phyloP scores from a whole-genome alignment of 768 basidiomycete species.

The Phaeotremella skinneri region DNA sequence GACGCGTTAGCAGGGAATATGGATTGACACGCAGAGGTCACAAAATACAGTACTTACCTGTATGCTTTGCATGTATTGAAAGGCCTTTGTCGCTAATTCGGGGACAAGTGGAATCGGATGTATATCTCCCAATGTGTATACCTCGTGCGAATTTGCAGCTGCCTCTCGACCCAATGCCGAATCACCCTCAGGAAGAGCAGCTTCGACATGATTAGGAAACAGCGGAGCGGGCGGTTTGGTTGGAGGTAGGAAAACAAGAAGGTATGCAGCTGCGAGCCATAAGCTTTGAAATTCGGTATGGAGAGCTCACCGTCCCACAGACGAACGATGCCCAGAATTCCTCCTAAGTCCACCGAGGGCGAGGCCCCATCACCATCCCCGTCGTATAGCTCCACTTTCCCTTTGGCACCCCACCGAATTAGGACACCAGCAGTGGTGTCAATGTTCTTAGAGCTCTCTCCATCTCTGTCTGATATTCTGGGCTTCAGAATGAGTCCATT shows the following conservation, averaged over 20 bases:
- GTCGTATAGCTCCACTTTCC: slow-evolving; percentile 20
- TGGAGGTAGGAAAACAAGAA: slow-evolving; percentile 40
- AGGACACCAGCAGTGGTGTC: slow-evolving; percentile 17
- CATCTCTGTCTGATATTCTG: slow-evolving; percentile 1
- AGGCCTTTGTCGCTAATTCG: slow-evolving; percentile 21
- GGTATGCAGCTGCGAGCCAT: slow-evolving; percentile 33
- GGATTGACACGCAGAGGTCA: neutral
- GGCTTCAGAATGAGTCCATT: slow-evolving; percentile 37
- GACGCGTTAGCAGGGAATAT: neutral
- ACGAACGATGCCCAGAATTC: slow-evolving; percentile 41
- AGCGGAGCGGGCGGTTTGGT: slow-evolving; percentile 15
- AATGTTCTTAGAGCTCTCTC: neutral
- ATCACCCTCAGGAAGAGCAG: slow-evolving; percentile 1
- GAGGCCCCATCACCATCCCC: slow-evolving; percentile 9
- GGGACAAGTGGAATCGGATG: slow-evolving; percentile 38
- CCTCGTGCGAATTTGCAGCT: slow-evolving; percentile 26
- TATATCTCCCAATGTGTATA: slow-evolving; percentile 34
- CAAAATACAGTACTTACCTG: slow-evolving; percentile 13
- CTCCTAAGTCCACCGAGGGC: slow-evolving; percentile 35
- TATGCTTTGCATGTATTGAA: slow-evolving; percentile 11
- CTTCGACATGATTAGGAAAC: slow-evolving; percentile 27
- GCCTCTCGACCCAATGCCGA: slow-evolving; percentile 18
- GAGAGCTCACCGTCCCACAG: slow-evolving; percentile 44
- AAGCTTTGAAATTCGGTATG: neutral
- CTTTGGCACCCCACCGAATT: slow-evolving; percentile 41